Percentiles rank a stretch among this genome's conserved stretches.
Conservation (phyloP, 1,284 basidiomycete species). For the Ganoderma multipileum region DNA sequence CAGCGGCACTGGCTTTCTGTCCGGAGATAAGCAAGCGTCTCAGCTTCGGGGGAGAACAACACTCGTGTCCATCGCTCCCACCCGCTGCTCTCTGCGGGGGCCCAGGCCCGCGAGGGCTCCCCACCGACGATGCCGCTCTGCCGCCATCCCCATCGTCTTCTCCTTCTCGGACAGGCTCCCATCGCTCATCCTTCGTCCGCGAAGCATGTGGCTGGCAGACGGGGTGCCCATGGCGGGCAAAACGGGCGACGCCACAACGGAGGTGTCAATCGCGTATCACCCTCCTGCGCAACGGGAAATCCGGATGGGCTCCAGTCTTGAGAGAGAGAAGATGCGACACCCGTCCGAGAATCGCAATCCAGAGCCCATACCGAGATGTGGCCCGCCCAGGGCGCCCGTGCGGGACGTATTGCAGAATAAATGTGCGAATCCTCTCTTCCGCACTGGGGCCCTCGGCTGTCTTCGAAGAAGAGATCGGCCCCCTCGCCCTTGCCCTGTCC, state of each 20-base stretch:
- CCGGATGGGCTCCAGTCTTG: neutral
- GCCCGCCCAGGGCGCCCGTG: constrained; percentile 17
- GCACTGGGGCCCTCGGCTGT: constrained; percentile 18
- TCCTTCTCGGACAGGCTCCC: constrained; percentile 14
- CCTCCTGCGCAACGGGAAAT: constrained; percentile 21
- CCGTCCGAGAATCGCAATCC: neutral
- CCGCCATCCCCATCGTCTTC: neutral
- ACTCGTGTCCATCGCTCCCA: constrained; percentile 10
- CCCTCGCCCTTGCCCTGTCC: constrained; percentile 11
- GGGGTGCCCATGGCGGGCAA: constrained; percentile 1
- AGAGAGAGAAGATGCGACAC: constrained; percentile 2
- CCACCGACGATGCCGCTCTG: constrained; percentile 7
- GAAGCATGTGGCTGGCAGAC: constrained; percentile 5
- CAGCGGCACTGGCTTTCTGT: neutral
- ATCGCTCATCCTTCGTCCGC: neutral
- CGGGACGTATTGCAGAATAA: constrained; percentile 15
- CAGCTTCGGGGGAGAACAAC: neutral
- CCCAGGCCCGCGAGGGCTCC: constrained; percentile 16
- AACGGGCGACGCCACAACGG: constrained; percentile 18
- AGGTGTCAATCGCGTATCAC: constrained; percentile 18
- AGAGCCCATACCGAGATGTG: constrained; percentile 10
- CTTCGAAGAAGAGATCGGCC: constrained; percentile 3
- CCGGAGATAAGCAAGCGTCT: neutral
- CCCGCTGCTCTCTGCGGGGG: neutral
- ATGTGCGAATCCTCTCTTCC: neutral